Base-by-base conservation (phyloP, 257 asterid species). In the Leptodermis oblonga region DNA sequence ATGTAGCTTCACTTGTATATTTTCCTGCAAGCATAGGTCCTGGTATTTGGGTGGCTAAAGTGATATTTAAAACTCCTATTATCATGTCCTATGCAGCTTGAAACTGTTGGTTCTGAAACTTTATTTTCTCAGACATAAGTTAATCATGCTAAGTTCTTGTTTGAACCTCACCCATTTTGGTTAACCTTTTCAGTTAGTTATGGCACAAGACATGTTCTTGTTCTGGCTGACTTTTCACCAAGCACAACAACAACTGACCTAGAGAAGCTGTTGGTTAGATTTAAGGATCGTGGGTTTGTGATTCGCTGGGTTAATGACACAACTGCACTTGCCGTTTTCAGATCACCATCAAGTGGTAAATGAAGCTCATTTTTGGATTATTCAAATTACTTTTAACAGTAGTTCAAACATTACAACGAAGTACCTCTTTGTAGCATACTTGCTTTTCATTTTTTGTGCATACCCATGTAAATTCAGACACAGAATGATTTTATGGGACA, bases 221-320 rank as follows among this genome's bases (percentile, higher is more conserved):
- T 91, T 82, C 79, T 94, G 15, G 75, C 93, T 26, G 92, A 75
- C 77, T 82, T 91, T 72, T 86, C 90, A 46, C 85, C 71, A 46
- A 91, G 90, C 83, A 89, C 88, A 34, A 81, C 80, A 75, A 87
- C 95, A 51, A 79, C 79, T 69, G 96, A 87, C 77, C 80, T 94
- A 20, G 98, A 94, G 90, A 89, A 79, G 80, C 20, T 82, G 81
- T 77, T 94, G 36, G 84, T 72, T 48, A 79, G 78, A 76, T 92
- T 84, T 84, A 94, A 89, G 79, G 93, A 87, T 67, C 81, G 10
- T 14, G 83, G 80, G 56, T 79, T 91, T 63, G 90, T 74, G 69
- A 89, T 94, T 76, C 93, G 95, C 46, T 94, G 99, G 99, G 86
- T 91, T 78, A 91, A 86, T 73, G 99, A 88, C 73, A 85, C 88